Base-by-base conservation (phyloP, 257 asterid genomes). In the Scutellaria minor region DNA sequence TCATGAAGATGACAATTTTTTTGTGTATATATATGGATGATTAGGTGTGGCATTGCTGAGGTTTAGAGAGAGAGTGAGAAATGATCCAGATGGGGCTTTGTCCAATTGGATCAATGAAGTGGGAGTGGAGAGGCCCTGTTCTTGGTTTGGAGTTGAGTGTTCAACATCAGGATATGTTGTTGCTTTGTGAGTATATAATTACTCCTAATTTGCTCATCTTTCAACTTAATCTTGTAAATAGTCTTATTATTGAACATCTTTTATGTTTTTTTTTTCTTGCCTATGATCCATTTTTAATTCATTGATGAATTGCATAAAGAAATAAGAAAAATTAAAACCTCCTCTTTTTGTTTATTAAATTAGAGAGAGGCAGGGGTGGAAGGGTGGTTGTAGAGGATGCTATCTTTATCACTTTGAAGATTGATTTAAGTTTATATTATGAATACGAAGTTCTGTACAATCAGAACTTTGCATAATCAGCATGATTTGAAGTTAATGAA, bases 91-190 rank as follows among this genome's bases (percentile, higher is more conserved):
- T 45, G 91, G 90, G 68, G 89, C 85, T 57, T 77, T 93, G 72
- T 79, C 83, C 13, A 80, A 83, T 82, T 90, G 98, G 98, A 79
- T 66, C 12, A 82, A 84, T 75, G 90, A 85, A 70, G 68, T 67
- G 41, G 95, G 88, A 68, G 82, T 79, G 27, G 87, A 79, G 60
- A 81, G 79, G 73, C 95, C 93, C 0, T 94, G 97, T 83, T 82
- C 79, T 68, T 94, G 97, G 96, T 81, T 75, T 80, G 97, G 97
- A 50, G 80, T 94, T 80, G 89, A 82, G 70, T 94, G 97, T 79
- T 82, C 83, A 40, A 56, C 78, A 44, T 58, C 78, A 67, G 93
- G 88, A 71, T 64, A 69, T 76, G 96, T 85, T 76, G 90, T 86
- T 24, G 80, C 81, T 66, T 60, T 91, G 99, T 91, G 83, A 89